phyloP scores from a whole-genome alignment of 257 asterid genomes.

The Rhazya stricta region DNA sequence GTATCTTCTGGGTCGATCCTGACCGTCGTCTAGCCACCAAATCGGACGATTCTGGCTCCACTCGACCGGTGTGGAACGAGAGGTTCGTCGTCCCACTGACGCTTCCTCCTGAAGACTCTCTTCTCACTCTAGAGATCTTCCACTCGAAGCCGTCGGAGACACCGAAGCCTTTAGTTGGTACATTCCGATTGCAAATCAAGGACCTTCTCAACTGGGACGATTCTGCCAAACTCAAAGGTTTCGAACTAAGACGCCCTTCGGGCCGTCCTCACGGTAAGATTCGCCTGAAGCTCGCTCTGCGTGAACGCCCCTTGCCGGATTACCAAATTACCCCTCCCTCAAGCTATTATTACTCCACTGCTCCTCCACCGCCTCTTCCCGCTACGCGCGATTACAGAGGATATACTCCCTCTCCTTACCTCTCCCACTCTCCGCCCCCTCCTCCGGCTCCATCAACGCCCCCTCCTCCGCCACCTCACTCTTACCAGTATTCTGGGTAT shows the following conservation, averaged over 20 bases:
- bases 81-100: slow-evolving; percentile 59
- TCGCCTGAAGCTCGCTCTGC: slow-evolving; percentile 51
- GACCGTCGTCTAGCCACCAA: slow-evolving; percentile 81
- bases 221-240: slow-evolving; percentile 21
- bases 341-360: slow-evolving; percentile 48
- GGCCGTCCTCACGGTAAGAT: slow-evolving; percentile 91
- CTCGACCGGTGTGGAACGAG: slow-evolving; percentile 85
- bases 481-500: slow-evolving; percentile 35
- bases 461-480: slow-evolving; percentile 33
- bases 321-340: slow-evolving; percentile 65
- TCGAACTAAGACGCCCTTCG: slow-evolving; percentile 73
- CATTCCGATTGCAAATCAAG: slow-evolving; percentile 52
- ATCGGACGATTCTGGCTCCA: slow-evolving; percentile 66
- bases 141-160: slow-evolving; percentile 84
- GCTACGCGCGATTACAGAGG: slow-evolving; percentile 38
- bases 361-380: slow-evolving; percentile 38
- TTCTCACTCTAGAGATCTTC: slow-evolving; percentile 67
- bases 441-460: slow-evolving; percentile 33
- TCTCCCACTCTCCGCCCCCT: slow-evolving; percentile 36
- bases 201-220: slow-evolving; percentile 40
- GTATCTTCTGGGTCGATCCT: slow-evolving; percentile 77
- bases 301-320: slow-evolving; percentile 47
- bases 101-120: slow-evolving; percentile 41
- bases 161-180: slow-evolving; percentile 69
- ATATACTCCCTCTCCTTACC: slow-evolving; percentile 38